phyloP scores from a whole-genome alignment of 2,329 filamentous ascomycete species.

The Botryotinia convoluta region DNA sequence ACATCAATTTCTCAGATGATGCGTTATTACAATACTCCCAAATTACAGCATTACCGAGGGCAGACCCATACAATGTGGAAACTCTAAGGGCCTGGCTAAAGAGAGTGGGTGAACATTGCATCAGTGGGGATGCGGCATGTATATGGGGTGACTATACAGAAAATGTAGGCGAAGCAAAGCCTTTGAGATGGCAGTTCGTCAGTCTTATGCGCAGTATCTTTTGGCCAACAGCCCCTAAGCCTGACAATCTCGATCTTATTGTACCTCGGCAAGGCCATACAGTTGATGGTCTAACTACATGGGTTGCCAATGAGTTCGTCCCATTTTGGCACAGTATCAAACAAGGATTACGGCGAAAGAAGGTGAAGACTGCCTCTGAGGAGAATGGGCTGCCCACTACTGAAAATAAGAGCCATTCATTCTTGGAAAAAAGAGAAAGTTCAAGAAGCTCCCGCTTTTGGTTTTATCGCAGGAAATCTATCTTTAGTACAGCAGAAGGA shows the following conservation, averaged over 20 bases:
- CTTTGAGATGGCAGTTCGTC: constrained; percentile 10
- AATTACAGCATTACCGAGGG: constrained; percentile 19
- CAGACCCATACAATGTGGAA: constrained; percentile 24
- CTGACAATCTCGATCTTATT: constrained; percentile 21
- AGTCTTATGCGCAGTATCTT: constrained; percentile 14
- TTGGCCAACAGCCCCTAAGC: neutral
- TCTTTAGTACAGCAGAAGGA: neutral
- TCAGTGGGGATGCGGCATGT: constrained; percentile 13
- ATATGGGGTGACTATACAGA: constrained; percentile 13
- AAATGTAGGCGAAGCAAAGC: neutral
- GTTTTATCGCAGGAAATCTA: neutral
- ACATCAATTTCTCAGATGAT: constrained; percentile 16
- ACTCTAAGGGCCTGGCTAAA: neutral
- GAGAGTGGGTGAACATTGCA: neutral
- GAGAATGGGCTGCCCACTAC: neutral
- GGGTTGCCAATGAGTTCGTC: constrained; percentile 24
- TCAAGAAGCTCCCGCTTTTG: neutral
- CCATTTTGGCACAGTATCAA: constrained; percentile 23
- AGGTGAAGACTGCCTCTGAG: neutral
- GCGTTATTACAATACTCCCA: constrained; percentile 25
- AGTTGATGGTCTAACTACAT: constrained; percentile 24
- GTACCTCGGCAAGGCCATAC: constrained; percentile 20
- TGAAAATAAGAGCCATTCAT: neutral
- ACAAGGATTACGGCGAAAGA: neutral
- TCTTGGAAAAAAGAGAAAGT: neutral